A percentile compares a stretch with the other conserved stretches of the same genome.
These are phyloP conservation scores for Acrocalymma vagum DNA, from an alignment of 2,329 filamentous ascomycete species.

Conservation along the genomic window DNA sequence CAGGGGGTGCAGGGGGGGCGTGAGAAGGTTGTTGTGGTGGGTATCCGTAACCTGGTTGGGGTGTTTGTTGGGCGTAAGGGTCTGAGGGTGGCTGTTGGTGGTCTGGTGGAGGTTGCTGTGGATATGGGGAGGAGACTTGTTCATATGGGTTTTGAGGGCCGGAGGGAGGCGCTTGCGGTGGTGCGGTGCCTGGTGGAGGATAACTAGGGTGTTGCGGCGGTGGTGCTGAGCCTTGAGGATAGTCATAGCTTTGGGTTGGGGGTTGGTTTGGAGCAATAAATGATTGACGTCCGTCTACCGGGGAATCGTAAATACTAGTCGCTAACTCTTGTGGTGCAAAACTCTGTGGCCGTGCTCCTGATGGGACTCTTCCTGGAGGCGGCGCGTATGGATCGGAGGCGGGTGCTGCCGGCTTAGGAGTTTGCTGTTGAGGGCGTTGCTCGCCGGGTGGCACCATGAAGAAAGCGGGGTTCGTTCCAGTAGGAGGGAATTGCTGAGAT, in stretches of 20 bases:
- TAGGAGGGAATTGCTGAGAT: conserved; percentile 52
- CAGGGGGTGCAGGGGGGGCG: conserved; percentile 40
- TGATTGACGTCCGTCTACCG: conserved; percentile 54
- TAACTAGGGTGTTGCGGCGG: conserved; percentile 27
- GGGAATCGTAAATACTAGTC: conserved; percentile 56
- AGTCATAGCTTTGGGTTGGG: conserved; percentile 36
- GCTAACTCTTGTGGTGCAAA: conserved; percentile 57
- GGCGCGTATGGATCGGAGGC: conserved; percentile 48
- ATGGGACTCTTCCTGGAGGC: conserved; percentile 44
- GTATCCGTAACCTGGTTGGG: conserved; percentile 37
- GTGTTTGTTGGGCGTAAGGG: conserved; percentile 37
- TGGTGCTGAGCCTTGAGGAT: conserved; percentile 23
- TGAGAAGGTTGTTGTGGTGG: conserved; percentile 42
- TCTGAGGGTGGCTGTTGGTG: conserved; percentile 37
- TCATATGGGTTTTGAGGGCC: conserved; percentile 36
- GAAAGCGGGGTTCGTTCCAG: conserved; percentile 45
- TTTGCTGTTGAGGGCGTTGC: conserved; percentile 40
- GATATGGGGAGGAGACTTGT: conserved; percentile 34
- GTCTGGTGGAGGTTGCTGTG: conserved; percentile 26
- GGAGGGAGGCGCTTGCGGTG: conserved; percentile 22
- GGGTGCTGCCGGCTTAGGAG: conserved; percentile 35
- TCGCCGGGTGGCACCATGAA: conserved; percentile 47
- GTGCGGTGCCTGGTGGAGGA: conserved; percentile 27
- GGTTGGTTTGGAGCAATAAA: conserved; percentile 37
- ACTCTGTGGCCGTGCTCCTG: conserved; percentile 44